These are phyloP conservation scores for Kwoniella botswanensis DNA, from an alignment of 768 basidiomycete species.

Conservation along the genomic window DNA sequence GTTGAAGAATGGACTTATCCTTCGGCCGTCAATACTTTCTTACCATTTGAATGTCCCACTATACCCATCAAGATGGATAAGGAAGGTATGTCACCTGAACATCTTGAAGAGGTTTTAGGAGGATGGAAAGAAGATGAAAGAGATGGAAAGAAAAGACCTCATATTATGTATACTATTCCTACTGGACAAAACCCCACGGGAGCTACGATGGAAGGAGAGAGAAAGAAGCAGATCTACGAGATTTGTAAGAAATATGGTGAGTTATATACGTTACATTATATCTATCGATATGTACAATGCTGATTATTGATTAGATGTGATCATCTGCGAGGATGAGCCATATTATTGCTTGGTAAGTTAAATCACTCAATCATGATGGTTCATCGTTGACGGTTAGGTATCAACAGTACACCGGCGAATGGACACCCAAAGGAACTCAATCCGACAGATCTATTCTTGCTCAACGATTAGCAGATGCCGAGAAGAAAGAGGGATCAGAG, in stretches of 20 bases:
- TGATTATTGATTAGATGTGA: slow-evolving; percentile 63
- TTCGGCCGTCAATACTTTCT: slow-evolving; percentile 60
- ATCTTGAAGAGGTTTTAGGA: slow-evolving; percentile 66
- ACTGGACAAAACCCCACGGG: slow-evolving; percentile 87
- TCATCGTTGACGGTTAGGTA: too few species aligned
- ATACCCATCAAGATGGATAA: slow-evolving; percentile 69
- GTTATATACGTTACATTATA: slow-evolving; percentile 6
- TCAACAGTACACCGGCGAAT: slow-evolving; percentile 44
- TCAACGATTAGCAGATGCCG: slow-evolving; percentile 28
- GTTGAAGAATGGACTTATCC: slow-evolving; percentile 72
- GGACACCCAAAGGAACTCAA: slow-evolving; percentile 58
- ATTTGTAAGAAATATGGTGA: slow-evolving; percentile 78
- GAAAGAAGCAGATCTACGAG: slow-evolving; percentile 81
- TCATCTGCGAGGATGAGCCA: slow-evolving; percentile 84
- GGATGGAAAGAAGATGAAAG: slow-evolving; percentile 70
- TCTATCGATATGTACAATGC: not conserved
- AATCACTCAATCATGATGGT: too few species aligned
- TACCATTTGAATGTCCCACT: slow-evolving; percentile 39
- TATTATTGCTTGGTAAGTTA: slow-evolving; percentile 66
- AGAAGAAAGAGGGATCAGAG: slow-evolving; percentile 51
- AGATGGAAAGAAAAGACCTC: slow-evolving; percentile 67
- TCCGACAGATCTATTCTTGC: slow-evolving; percentile 32
- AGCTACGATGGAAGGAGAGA: slow-evolving; percentile 67
- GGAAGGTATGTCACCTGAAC: slow-evolving; percentile 70
- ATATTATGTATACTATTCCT: slow-evolving; percentile 63